Conservation (phyloP, 2,329 filamentous ascomycete genomes). For the Chrysoporthe austroafricana region DNA sequence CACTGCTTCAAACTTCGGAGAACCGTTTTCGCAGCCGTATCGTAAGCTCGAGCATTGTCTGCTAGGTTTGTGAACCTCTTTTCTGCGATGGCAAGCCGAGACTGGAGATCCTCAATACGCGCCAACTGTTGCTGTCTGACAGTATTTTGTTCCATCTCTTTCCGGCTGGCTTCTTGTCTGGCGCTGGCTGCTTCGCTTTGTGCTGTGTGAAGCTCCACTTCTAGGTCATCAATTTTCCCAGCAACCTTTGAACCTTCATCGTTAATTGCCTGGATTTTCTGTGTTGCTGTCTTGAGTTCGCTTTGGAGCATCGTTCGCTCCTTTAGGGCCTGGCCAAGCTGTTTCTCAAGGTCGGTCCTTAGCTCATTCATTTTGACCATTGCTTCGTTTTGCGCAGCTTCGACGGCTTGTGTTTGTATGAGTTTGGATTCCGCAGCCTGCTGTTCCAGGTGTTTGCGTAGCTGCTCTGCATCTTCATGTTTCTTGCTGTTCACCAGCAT, state of each 20-base stretch:
- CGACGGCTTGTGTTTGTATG: slow-evolving; percentile 33
- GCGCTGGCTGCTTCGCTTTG: background rate
- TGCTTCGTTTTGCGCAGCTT: slow-evolving; percentile 39
- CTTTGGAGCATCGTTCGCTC: slow-evolving; percentile 33
- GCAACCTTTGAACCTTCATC: slow-evolving; percentile 15
- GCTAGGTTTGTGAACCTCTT: slow-evolving; percentile 12
- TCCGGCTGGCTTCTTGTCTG: background rate
- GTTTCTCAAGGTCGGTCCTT: slow-evolving; percentile 34
- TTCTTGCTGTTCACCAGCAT: slow-evolving; percentile 29
- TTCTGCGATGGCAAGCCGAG: slow-evolving; percentile 14
- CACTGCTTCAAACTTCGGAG: slow-evolving; percentile 20
- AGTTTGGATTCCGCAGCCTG: slow-evolving; percentile 28
- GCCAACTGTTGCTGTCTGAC: slow-evolving; percentile 1
- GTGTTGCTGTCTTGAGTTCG: slow-evolving; percentile 36
- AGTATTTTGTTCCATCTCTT: background rate
- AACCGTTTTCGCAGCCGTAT: slow-evolving; percentile 14
- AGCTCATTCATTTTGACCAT: slow-evolving; percentile 35
- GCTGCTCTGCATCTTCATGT: slow-evolving; percentile 27
- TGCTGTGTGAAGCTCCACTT: slow-evolving; percentile 15
- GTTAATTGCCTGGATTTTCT: slow-evolving; percentile 30
- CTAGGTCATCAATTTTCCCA: slow-evolving; percentile 17
- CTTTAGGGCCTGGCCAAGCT: slow-evolving; percentile 32
- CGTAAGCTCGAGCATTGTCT: slow-evolving; percentile 17
- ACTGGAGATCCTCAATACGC: slow-evolving; percentile 14
- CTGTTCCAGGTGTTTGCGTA: slow-evolving; percentile 31